Evolutionary conservation across 1,284 basidiomycete genomes (phyloP), one percentile per base, ranked within the genome.

Genomic region (Irpex sp.): DNA sequence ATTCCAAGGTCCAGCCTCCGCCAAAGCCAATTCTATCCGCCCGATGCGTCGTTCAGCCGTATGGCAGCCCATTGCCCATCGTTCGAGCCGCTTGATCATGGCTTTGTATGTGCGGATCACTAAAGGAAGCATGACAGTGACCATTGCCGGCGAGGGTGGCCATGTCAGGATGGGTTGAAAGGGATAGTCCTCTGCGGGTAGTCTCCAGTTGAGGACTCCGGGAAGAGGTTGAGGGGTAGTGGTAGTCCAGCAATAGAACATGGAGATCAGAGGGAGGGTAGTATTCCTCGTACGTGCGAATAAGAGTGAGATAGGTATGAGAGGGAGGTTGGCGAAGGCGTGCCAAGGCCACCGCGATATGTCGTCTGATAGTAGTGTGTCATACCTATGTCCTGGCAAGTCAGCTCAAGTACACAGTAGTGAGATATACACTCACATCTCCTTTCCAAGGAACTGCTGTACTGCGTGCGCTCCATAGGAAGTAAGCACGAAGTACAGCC

Each of bases 381-480:
- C 77, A 65, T 80, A 86, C 78, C 86, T 82, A 53, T 21, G 12
- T 28, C 59, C 7, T 35, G 23, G 6, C 49, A 8, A 10, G 18
- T 39, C 14, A 33, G 45, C 10, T 16, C 19, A 8, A 23, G 35
- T 36, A 18, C 4, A 45, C 39, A 53, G 53, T 37, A 54, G 21
- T 5, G 19, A 28, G 2, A 35, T 5, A 33, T 12, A 14, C 8
- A 67, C 67, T 61, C 71, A 90, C 85, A 79, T 72, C 54, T 90
- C 85, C 66, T 80, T 71, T 4, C 90, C 90, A 57, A 91, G 75
- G 63, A 90, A 88, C 63, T 85, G 78, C 48, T 79, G 76, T 23
- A 91, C 72, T n/a, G 88, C 88, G 72, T 84, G 89, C 0, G 84
- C 82, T 2, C 91, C 91, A 67, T 91, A 92, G 0, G 79, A 78